Conservation (phyloP, 345 rosid genomes). For the Moringa oleifera region DNA sequence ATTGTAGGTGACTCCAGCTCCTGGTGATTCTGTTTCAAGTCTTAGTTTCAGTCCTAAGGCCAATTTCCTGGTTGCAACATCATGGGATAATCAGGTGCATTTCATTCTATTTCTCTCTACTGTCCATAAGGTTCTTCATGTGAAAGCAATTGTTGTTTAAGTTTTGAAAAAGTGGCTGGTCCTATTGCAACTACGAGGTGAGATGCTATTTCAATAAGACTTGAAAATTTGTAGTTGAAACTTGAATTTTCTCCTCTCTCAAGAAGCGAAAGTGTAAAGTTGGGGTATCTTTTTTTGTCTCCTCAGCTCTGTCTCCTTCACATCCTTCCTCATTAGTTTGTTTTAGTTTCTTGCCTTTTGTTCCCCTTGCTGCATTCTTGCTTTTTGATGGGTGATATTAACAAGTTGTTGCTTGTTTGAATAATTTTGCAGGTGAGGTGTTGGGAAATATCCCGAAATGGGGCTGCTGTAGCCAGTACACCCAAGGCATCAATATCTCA, state of each 20-base stretch:
- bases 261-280: slow-evolving; percentile 1
- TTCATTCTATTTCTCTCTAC: slow-evolving; percentile 1
- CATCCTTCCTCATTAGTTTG: slow-evolving; percentile 1
- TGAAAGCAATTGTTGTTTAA: neutral
- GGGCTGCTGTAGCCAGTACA: slow-evolving; percentile 40
- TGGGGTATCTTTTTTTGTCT: neutral
- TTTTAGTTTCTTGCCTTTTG: neutral
- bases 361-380: slow-evolving; percentile 9
- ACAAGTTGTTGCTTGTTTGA: neutral
- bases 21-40: slow-evolving; percentile 82
- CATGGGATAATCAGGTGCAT: slow-evolving; percentile 98
- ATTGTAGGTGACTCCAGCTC: slow-evolving; percentile 75
- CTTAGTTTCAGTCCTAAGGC: slow-evolving; percentile 93
- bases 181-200: neutral
- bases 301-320: neutral
- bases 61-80: slow-evolving; percentile 78
- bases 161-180: neutral
- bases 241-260: neutral
- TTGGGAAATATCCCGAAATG: slow-evolving; percentile 81
- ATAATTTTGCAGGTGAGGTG: slow-evolving; percentile 67
- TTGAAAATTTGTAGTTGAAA: neutral
- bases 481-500: slow-evolving; percentile 85
- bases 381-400: neutral
- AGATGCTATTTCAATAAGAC: neutral
- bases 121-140: neutral